Percentiles rank a stretch among this genome's conserved stretches.
Evolutionary conservation across 106 monocot genomes (phyloP).

Genomic region (Allium sativum): DNA sequence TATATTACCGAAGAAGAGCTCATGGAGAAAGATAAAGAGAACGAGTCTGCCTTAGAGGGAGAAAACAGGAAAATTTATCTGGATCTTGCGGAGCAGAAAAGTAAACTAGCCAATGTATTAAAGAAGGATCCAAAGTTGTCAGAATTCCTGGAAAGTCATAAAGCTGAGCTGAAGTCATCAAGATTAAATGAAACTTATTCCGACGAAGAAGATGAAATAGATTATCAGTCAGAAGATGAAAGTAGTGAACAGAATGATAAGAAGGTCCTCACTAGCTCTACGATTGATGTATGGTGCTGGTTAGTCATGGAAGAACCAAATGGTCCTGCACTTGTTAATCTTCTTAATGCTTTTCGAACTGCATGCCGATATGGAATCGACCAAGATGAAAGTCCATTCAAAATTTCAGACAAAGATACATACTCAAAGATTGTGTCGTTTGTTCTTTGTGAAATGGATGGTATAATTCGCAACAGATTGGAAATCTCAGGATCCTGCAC

Average conservation of each 20-base stretch:
- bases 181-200: no score
- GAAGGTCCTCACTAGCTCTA: constrained; percentile 40
- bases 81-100: no score
- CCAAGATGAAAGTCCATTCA: constrained; percentile 15
- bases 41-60: no score
- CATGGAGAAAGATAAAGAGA: no score
- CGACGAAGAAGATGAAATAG: constrained; percentile 44
- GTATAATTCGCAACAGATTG: constrained; percentile 48
- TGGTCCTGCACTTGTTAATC: constrained; percentile 33
- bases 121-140: no score
- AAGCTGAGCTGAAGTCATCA: no score
- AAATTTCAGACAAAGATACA: constrained; percentile 32
- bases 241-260: constrained; percentile 3
- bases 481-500: no score
- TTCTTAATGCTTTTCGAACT: constrained; percentile 59
- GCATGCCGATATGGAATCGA: constrained; percentile 59
- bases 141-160: no score
- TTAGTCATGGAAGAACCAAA: constrained; percentile 52
- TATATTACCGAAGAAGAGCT: no score
- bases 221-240: constrained; percentile 13
- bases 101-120: no score
- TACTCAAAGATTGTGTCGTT: constrained; percentile 65
- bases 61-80: no score
- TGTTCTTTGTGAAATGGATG: constrained; percentile 67
- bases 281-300: constrained; percentile 85